These are phyloP conservation scores for Aspergillus clavatus DNA, from an alignment of 2,329 filamentous ascomycete genomes.

Conservation along the genomic window DNA sequence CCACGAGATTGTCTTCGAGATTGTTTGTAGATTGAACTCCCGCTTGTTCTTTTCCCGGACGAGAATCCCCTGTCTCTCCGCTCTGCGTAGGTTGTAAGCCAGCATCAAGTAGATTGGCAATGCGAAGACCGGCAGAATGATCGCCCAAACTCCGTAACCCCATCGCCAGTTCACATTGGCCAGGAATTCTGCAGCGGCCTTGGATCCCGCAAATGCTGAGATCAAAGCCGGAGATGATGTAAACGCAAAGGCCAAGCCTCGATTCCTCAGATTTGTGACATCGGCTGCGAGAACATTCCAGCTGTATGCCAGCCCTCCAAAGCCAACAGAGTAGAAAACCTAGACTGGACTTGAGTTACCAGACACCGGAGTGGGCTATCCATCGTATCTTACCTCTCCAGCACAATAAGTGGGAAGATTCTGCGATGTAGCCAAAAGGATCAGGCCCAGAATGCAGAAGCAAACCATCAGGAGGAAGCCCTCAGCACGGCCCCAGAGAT, in stretches of 20 bases:
- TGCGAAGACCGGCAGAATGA: constrained; percentile 53
- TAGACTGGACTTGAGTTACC: constrained; percentile 8
- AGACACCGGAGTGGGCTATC: neutral
- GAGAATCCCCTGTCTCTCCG: constrained; percentile 49
- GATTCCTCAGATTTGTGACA: constrained; percentile 54
- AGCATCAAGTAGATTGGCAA: constrained; percentile 52
- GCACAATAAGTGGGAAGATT: constrained; percentile 61
- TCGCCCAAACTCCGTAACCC: constrained; percentile 57
- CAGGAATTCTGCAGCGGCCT: constrained; percentile 47
- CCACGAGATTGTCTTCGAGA: constrained; percentile 47
- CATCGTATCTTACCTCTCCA: constrained; percentile 38
- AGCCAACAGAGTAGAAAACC: constrained; percentile 57
- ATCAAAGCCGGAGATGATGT: constrained; percentile 56
- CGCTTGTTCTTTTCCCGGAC: constrained; percentile 34
- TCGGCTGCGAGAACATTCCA: constrained; percentile 57
- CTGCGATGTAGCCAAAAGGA: constrained; percentile 58
- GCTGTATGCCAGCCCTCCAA: constrained; percentile 51
- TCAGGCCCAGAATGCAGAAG: constrained; percentile 46
- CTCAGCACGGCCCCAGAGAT: constrained; percentile 59
- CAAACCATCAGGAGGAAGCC: constrained; percentile 50
- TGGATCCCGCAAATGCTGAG: constrained; percentile 52
- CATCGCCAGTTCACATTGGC: constrained; percentile 52
- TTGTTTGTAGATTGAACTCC: no score
- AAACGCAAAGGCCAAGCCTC: constrained; percentile 56
- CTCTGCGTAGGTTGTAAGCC: constrained; percentile 51